Evolutionary conservation across 2,329 filamentous ascomycete genomes (phyloP).

Genomic region (Ophiostoma ulmi): DNA sequence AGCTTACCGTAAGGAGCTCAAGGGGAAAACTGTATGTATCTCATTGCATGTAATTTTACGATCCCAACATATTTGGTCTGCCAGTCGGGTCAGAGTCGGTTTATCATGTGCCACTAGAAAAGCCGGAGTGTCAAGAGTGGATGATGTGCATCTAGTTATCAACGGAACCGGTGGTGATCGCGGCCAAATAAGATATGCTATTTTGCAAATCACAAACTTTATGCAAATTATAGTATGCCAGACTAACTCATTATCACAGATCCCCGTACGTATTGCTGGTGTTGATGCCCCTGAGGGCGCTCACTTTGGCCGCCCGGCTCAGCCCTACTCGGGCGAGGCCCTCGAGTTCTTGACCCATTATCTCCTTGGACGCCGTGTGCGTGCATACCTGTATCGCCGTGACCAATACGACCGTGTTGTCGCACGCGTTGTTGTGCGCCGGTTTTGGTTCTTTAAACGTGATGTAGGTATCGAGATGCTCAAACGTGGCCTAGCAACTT

Average conservation of each 20-base stretch:
- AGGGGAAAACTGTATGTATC: conserved; percentile 65
- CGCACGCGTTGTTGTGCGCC: conserved; percentile 72
- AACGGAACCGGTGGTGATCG: background rate
- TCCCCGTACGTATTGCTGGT: conserved; percentile 83
- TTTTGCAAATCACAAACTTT: background rate
- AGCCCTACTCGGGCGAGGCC: conserved; percentile 79
- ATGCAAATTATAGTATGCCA: background rate
- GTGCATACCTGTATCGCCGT: conserved; percentile 73
- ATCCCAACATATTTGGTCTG: background rate
- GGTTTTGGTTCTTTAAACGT: conserved; percentile 56
- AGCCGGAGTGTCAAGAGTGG: background rate
- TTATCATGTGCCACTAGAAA: background rate
- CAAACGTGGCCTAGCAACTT: conserved; percentile 74
- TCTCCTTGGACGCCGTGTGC: conserved; percentile 66
- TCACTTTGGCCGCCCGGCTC: conserved; percentile 84
- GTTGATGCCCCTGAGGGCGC: conserved; percentile 89
- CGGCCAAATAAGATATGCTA: background rate
- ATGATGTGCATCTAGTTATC: background rate
- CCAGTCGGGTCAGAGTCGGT: background rate
- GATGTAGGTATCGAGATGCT: conserved; percentile 92
- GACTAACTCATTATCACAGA: conserved; percentile 45
- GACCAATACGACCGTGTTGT: conserved; percentile 94
- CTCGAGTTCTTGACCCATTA: conserved; percentile 72
- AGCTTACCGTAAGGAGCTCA: conserved; percentile 60
- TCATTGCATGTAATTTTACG: background rate